Evolutionary conservation across 352 stramenopile genomes (phyloP).

Genomic region (Elongisporangium prolatum): DNA sequence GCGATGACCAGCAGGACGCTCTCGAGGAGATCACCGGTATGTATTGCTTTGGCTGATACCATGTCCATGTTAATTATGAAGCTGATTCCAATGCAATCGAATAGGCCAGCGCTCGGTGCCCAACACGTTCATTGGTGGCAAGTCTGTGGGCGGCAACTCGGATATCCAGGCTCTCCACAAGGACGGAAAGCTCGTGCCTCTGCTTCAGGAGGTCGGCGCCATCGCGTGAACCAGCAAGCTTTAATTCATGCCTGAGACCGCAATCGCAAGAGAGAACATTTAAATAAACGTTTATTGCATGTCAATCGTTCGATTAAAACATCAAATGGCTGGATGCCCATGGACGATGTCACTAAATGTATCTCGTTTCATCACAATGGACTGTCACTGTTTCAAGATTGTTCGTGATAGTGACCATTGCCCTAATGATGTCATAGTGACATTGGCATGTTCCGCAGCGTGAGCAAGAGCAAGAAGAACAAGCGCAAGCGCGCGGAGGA

Average conservation of each 20-base stretch:
- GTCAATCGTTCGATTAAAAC: no score
- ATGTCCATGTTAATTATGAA: no score
- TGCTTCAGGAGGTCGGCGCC: slow-evolving; percentile 75
- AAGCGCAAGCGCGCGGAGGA: slow-evolving; percentile 38
- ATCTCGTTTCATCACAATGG: no score
- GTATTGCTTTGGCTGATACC: slow-evolving; percentile 11
- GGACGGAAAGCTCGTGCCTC: slow-evolving; percentile 82
- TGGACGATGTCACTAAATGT: neutral
- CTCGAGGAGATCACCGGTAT: slow-evolving; percentile 50
- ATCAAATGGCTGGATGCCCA: neutral
- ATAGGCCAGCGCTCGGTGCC: slow-evolving; percentile 92
- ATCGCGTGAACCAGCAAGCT: slow-evolving; percentile 24
- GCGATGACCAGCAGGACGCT: slow-evolving; percentile 54
- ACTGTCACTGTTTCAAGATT: neutral
- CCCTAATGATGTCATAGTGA: slow-evolving; percentile 3
- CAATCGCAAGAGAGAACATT: neutral
- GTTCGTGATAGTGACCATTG: neutral
- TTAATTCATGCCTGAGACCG: slow-evolving; percentile 4
- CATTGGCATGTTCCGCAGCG: slow-evolving; percentile 32
- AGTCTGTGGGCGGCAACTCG: slow-evolving; percentile 94
- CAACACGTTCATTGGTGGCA: slow-evolving; percentile 96
- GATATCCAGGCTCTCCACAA: slow-evolving; percentile 88
- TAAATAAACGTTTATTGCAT: slow-evolving; percentile 9
- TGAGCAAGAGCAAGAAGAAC: slow-evolving; percentile 41
- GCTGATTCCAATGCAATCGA: no score